These are phyloP conservation scores for Eruca vesicaria DNA, from an alignment of 441 rosid species.

Conservation along the genomic window DNA sequence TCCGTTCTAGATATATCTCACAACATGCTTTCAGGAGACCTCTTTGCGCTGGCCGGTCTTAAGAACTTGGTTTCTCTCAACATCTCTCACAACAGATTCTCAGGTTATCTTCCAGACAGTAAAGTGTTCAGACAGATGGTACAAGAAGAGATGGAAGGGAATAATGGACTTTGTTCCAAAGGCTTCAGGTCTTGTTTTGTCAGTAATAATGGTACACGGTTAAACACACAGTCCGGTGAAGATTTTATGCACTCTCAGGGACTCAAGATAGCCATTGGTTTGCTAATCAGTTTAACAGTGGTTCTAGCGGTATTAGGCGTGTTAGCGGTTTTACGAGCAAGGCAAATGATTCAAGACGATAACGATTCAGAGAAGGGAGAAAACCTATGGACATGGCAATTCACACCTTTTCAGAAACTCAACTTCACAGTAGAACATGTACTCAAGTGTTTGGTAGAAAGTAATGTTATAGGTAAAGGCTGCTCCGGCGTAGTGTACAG, in stretches of 20 bases:
- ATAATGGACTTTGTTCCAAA: constrained; percentile 52
- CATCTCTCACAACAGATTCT: constrained; percentile 67
- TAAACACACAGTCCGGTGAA: constrained; percentile 17
- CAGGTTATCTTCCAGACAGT: constrained; percentile 68
- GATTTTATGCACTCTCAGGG: constrained; percentile 41
- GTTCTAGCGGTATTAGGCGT: constrained; percentile 57
- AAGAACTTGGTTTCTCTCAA: constrained; percentile 66
- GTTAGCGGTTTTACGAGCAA: constrained; percentile 54
- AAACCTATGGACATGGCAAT: constrained; percentile 63
- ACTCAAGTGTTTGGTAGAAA: constrained; percentile 57
- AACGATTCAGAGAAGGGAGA: constrained; percentile 64
- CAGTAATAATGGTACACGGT: constrained; percentile 35
- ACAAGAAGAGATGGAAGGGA: constrained; percentile 48
- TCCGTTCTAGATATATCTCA: constrained; percentile 63
- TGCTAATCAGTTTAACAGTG: constrained; percentile 52
- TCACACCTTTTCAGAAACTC: constrained; percentile 74
- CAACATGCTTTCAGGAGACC: constrained; percentile 58
- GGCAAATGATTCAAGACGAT: constrained; percentile 47
- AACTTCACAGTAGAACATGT: constrained; percentile 65
- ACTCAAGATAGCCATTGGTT: constrained; percentile 60
- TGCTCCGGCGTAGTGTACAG: constrained; percentile 67
- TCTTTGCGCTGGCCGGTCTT: constrained; percentile 42
- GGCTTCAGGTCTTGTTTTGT: constrained; percentile 71
- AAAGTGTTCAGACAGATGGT: constrained; percentile 59
- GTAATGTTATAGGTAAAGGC: constrained; percentile 66